phyloP scores from a whole-genome alignment of 2,329 filamentous ascomycete species.

The Botrytis hyacinthi region DNA sequence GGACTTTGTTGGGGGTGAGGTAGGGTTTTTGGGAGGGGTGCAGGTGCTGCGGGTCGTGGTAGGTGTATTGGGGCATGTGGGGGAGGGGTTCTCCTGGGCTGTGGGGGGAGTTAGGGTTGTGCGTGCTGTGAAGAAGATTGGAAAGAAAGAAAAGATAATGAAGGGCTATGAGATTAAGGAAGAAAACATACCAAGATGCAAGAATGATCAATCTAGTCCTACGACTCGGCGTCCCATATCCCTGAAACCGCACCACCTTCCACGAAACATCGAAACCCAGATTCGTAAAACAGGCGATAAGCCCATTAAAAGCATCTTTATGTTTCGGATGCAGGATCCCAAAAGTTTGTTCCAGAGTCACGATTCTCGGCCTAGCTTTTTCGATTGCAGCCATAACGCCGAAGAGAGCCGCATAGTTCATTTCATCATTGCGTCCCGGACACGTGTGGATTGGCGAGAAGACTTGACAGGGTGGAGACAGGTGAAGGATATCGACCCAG shows the following conservation, averaged over 20 bases:
- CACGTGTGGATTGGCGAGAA: slow-evolving; percentile 70
- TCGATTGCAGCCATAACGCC: slow-evolving; percentile 54
- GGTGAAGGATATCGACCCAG: slow-evolving; percentile 64
- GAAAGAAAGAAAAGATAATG: no score
- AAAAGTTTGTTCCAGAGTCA: slow-evolving; percentile 75
- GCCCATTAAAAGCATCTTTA: slow-evolving; percentile 24
- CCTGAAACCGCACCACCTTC: slow-evolving; percentile 54
- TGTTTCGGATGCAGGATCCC: slow-evolving; percentile 50
- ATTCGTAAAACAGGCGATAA: slow-evolving; percentile 63
- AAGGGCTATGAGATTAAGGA: neutral
- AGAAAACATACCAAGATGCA: slow-evolving; percentile 42
- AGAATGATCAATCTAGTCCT: slow-evolving; percentile 51
- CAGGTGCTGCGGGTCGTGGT: slow-evolving; percentile 44
- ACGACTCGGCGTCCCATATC: slow-evolving; percentile 38
- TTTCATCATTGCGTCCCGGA: slow-evolving; percentile 57
- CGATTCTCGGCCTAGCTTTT: slow-evolving; percentile 59
- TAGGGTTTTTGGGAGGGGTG: slow-evolving; percentile 45
- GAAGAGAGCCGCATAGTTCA: slow-evolving; percentile 60
- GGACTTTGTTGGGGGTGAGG: slow-evolving; percentile 43
- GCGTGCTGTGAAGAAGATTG: no score
- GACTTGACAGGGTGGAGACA: slow-evolving; percentile 75
- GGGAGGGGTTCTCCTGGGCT: slow-evolving; percentile 70
- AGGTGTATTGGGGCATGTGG: slow-evolving; percentile 59
- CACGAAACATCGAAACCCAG: slow-evolving; percentile 68
- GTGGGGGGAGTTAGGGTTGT: neutral